Evolutionary conservation across 352 stramenopile species (phyloP).

Genomic region (Phytophthora ramorum): DNA sequence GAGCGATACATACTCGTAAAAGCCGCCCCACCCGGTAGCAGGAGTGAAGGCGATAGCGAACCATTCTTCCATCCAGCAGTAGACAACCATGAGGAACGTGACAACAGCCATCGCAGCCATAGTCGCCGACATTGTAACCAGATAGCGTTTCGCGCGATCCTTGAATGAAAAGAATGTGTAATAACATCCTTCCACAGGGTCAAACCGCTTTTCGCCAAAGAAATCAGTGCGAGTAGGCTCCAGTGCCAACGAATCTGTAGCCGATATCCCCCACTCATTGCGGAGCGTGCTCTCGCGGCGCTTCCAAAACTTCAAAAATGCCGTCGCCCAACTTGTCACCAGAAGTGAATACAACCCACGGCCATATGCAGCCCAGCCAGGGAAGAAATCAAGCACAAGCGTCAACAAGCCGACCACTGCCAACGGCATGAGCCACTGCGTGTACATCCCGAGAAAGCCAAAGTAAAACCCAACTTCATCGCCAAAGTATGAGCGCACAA

Average conservation of each 20-base stretch:
- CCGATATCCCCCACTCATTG: constrained; percentile 85
- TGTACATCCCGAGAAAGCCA: constrained; percentile 96
- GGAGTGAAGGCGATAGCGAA: constrained; percentile 61
- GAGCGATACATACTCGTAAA: constrained; percentile 76
- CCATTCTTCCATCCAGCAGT: constrained; percentile 82
- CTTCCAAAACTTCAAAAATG: constrained; percentile 93
- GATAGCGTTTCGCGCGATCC: constrained; percentile 79
- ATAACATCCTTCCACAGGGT: constrained; percentile 81
- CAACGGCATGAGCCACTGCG: constrained; percentile 93
- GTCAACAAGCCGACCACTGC: constrained; percentile 89
- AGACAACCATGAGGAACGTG: constrained; percentile 83
- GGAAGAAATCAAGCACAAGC: constrained; percentile 83
- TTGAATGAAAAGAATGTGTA: constrained; percentile 88
- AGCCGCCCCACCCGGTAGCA: constrained; percentile 67
- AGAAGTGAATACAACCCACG: constrained; percentile 89
- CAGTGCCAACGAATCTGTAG: constrained; percentile 45
- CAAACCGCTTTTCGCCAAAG: constrained; percentile 74
- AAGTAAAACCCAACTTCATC: constrained; percentile 98
- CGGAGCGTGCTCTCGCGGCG: constrained; percentile 86
- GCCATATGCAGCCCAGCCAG: constrained; percentile 61
- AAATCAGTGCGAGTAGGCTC: constrained; percentile 75
- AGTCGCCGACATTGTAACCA: constrained; percentile 74
- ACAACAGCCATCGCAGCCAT: constrained; percentile 71
- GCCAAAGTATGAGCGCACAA: constrained; percentile 81
- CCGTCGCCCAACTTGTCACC: constrained; percentile 90